phyloP scores from a whole-genome alignment of 768 basidiomycete species.

The Tricholomella constricta region DNA sequence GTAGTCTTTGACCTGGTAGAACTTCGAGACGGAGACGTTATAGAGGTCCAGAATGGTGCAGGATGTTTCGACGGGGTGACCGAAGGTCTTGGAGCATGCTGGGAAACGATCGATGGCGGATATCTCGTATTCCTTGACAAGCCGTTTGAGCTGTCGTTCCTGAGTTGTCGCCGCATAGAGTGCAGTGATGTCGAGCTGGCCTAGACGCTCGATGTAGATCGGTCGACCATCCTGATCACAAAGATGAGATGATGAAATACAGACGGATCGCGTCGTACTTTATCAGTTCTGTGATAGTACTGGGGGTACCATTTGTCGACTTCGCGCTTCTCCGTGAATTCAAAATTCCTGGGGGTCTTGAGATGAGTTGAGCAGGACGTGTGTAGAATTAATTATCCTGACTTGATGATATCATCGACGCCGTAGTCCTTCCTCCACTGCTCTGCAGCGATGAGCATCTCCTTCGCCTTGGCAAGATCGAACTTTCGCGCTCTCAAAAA shows the following conservation, averaged over 20 bases:
- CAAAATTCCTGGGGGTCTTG: constrained; percentile 61
- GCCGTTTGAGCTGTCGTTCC: constrained; percentile 85
- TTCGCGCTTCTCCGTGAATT: constrained; percentile 78
- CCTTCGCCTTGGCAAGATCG: constrained; percentile 77
- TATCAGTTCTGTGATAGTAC: constrained; percentile 95
- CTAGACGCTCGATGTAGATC: constrained; percentile 92
- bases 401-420: constrained; percentile 75
- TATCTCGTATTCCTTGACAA: constrained; percentile 93
- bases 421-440: constrained; percentile 89
- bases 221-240: constrained; percentile 83
- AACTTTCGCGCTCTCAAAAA: constrained; percentile 95
- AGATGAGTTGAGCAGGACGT: constrained; percentile 1
- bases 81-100: constrained; percentile 66
- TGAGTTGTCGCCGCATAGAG: constrained; percentile 82
- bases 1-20: constrained; percentile 93
- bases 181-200: constrained; percentile 82
- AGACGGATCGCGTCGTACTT: constrained; percentile 45
- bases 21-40: constrained; percentile 68
- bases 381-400: constrained; percentile 21
- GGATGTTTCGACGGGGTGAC: constrained; percentile 92
- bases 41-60: constrained; percentile 97
- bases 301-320: constrained; percentile 96
- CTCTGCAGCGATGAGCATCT: constrained; percentile 81
- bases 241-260: constrained; percentile 1
- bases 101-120: constrained; percentile 81